Conservation (phyloP, 2,329 filamentous ascomycete genomes). For the Bipolaris oryzae region DNA sequence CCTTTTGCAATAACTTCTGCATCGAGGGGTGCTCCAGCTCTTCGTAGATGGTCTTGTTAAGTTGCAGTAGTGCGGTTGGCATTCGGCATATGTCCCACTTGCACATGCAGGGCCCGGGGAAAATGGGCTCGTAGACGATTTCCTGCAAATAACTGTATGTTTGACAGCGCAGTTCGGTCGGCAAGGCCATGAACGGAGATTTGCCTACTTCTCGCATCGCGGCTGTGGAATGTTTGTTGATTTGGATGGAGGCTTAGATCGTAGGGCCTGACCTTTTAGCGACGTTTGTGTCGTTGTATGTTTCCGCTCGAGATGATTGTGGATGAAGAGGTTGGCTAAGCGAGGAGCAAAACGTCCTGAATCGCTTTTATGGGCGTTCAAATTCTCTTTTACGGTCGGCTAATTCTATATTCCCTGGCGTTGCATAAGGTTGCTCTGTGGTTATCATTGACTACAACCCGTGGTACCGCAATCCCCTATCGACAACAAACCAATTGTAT, state of each 20-base stretch:
- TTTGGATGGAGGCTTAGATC: background rate
- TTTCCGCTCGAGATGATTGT: background rate
- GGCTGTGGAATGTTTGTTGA: background rate
- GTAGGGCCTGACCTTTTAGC: background rate
- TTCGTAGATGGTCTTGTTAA: slow-evolving; percentile 2
- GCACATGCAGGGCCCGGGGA: background rate
- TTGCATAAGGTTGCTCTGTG: background rate
- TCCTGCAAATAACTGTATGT: background rate
- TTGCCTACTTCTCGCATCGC: background rate
- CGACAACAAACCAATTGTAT: background rate
- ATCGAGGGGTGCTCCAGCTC: background rate
- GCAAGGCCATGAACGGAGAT: background rate
- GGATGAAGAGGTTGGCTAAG: background rate
- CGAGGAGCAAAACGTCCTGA: background rate
- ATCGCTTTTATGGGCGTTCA: background rate
- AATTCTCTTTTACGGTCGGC: background rate
- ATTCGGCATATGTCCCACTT: background rate
- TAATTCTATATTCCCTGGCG: background rate
- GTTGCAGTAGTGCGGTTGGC: background rate
- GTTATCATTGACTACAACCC: background rate
- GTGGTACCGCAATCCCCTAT: background rate
- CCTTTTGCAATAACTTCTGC: background rate
- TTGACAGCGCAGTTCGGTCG: background rate
- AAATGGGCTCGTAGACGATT: background rate
- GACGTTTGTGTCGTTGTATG: background rate